Evolutionary conservation across 192 early-diverging fungal genomes (phyloP), one percentile per base, ranked within the genome.

Genomic region (Linnemannia zychae): DNA sequence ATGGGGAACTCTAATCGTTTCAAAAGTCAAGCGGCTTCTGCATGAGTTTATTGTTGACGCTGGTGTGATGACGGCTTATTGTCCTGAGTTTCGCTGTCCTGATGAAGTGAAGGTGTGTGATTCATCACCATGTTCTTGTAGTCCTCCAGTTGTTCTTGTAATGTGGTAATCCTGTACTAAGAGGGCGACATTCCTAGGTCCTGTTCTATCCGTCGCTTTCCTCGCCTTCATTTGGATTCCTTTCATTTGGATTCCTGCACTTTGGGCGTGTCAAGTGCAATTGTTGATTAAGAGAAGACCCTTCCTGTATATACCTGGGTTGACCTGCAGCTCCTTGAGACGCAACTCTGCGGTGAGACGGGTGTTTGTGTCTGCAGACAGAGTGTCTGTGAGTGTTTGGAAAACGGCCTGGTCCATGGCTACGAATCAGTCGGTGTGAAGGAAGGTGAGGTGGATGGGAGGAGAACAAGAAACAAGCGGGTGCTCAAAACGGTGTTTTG

Each of bases 361-460:
- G 44, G 89, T 87, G 63, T 91, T 90, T 24, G 90, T 78, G 71
- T 96, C 94, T 1, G 92, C 89, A 46, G 94, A 92, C 68, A 96
- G 89, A 28, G 93, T 93, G 50, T 91, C 90, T 81, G 93, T 89
- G 28, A 97, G 88, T 9, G 91, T 92, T 78, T 94, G 92, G 71
- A 93, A 95, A 36, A 95, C 91, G 24, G 90, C 88, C 87, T 91
- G 91, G 75, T 96, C 95, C 96, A 97, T 96, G 67, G 67, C 37
- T n/a, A 37, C 34, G 44, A 49, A n/a, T 70, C 34, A 48, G 20
- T 47, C 57, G 22, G 50, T n/a, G 16, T 9, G 24, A 16, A 9
- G 53, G 20, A 9, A 37, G 17, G 49, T 18, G 34, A 71, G 53
- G 37, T 33, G 38, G 33, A 15, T 40, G 37, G 16, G 24, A 69